Percentiles rank a stretch among this genome's conserved stretches.
Evolutionary conservation across 1,139 yeast genomes (phyloP).

Genomic region (Yamadazyma friedrichii): DNA sequence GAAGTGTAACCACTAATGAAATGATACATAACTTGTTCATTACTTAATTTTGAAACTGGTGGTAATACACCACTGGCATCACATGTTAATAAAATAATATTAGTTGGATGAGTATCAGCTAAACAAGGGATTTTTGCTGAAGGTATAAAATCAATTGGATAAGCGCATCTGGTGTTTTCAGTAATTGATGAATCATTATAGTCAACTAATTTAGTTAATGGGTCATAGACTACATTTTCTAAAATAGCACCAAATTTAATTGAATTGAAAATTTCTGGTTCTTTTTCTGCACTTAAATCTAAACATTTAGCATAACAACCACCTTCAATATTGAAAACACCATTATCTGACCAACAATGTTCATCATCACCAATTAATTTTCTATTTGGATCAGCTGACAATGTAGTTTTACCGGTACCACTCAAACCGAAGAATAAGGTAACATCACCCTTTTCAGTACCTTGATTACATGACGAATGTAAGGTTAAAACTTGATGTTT

Average conservation of each 20-base stretch:
- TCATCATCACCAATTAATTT: slow-evolving; percentile 96
- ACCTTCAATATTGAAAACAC: slow-evolving; percentile 99
- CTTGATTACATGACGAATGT: slow-evolving; percentile 96
- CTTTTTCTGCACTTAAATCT: slow-evolving; percentile 86
- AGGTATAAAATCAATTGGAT: slow-evolving; percentile 96
- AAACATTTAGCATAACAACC: slow-evolving; percentile 99
- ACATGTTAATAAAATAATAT: slow-evolving; percentile 90
- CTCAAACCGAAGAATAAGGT: slow-evolving; percentile 95
- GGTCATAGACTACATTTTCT: slow-evolving; percentile 91
- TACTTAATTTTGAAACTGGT: slow-evolving; percentile 90
- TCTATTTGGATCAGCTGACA: slow-evolving; percentile 95
- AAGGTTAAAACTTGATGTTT: slow-evolving; percentile 87
- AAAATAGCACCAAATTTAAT: slow-evolving; percentile 91
- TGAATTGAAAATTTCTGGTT: slow-evolving; percentile 96
- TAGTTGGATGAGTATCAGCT: slow-evolving; percentile 87
- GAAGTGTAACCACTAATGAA: slow-evolving; percentile 98
- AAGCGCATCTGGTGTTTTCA: slow-evolving; percentile 97
- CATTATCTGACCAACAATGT: slow-evolving; percentile 98
- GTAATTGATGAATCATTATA: slow-evolving; percentile 80
- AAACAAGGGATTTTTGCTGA: slow-evolving; percentile 95
- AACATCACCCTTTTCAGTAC: slow-evolving; percentile 70
- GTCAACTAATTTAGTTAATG: slow-evolving; percentile 76
- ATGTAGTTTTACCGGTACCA: slow-evolving; percentile 98
- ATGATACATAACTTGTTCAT: slow-evolving; percentile 98
- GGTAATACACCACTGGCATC: slow-evolving; percentile 98